Base-by-base conservation (phyloP, 345 rosid genomes). In the Gossypium turneri region DNA sequence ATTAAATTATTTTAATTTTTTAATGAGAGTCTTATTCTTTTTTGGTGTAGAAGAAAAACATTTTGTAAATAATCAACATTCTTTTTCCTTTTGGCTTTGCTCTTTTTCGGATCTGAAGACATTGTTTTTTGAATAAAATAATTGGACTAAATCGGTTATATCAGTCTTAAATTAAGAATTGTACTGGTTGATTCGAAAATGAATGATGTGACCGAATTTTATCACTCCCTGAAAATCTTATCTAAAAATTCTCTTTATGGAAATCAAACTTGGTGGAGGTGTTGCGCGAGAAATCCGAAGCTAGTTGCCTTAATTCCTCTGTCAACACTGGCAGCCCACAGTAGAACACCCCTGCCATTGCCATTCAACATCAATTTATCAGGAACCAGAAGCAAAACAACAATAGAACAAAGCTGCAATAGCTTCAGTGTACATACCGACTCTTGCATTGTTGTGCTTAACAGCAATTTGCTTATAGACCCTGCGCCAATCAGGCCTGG, bases 201-300 rank as follows among this genome's bases (percentile, higher is more conserved):
- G 41, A 6, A 5, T 34, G 38, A 34, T 34, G 38, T 34, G 7
- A 34, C 41, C 41, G 38, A 34, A 34, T 34, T 34, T 34, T 4
- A 34, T 34, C 41, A 34, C 38, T 34, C 5, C 41, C 41, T 34
- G 41, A 34, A 34, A 34, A 34, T 34, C 41, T 34, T 1, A 34
- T 34, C 41, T 79, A 89, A 73, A 90, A 92, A 50, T 90, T 92
- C 76, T 92, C 94, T 76, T 90, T 90, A 58, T 92, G 97, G 77
- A 92, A 92, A 47, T 88, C 84, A 80, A 92, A 92, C 76, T 84
- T 92, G 63, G 94, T 92, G 82, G 56, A 80, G 25, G 97, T 92
- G 81, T 84, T 90, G 84, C 83, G 94, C 2, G 91, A 86, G 82
- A 90, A 89, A 84, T 90, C 97, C 78, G 77, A 77, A 66, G 97